Evolutionary conservation across 371 early-diverging fungal genomes (phyloP), one percentile per base, ranked within the genome.

Genomic region (Mortierella sp.): DNA sequence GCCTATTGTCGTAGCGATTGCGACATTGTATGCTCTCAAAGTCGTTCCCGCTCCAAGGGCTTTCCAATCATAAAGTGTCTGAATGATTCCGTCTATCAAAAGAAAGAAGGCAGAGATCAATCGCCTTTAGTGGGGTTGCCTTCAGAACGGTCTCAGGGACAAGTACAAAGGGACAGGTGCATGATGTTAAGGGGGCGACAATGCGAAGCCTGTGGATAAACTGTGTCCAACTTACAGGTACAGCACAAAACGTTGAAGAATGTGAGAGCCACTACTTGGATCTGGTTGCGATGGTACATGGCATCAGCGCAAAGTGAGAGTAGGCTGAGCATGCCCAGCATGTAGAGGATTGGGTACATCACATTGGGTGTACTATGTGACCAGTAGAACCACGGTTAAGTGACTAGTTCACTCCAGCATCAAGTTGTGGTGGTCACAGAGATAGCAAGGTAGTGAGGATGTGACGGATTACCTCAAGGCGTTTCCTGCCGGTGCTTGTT

Each of bases 181-280:
- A 34, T 10, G 10, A 34, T 4, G 34, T 34, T 34, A 34, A n/a
- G n/a, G n/a, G n/a, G n/a, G n/a, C n/a, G 5, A 13, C 45, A 21
- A 21, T 47, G 43, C 27, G 25, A 29, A 16, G 21, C 4, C n/a
- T 55, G 55, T 44, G 43, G 45, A 12, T 17, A 27, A 47, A 25
- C 24, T 29, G 14, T 24, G 37, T 3, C 24, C 28, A 41, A 57
- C 76, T 60, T 68, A 74, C 76, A 74, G 25, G 54, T 44, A 19
- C 39, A 63, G 46, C 76, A 74, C 21, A 74, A 34, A 27, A 63
- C 53, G 54, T 68, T 74, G 31, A 74, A 74, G 37, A 74, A 39
- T 1, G 68, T 74, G 21, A 67, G 57, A 21, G 76, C 68, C 17
- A 74, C 76, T 16, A 74, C 68, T n/a, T 74, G 76, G 58, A 74